A percentile compares a stretch with the other conserved stretches of the same genome.
Conservation (phyloP, 441 rosid genomes). For the Oxalis stricta region DNA sequence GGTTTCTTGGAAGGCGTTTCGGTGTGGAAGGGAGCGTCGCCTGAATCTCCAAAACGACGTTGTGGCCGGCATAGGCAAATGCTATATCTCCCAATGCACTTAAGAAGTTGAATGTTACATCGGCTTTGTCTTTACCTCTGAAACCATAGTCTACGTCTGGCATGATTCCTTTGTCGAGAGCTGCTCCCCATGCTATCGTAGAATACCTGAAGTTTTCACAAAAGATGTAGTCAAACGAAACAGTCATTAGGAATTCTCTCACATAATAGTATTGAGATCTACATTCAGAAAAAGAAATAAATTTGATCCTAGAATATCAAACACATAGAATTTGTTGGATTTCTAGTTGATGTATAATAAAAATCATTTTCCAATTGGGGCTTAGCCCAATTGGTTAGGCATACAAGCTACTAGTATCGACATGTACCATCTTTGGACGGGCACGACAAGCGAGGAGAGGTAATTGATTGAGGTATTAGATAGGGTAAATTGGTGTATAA, state of each 20-base stretch:
- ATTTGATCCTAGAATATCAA: not conserved
- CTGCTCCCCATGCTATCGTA: slow-evolving; percentile 47
- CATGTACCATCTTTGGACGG: too few species aligned
- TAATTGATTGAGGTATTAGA: too few species aligned
- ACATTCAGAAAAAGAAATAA: not conserved
- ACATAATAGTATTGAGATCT: too few species aligned
- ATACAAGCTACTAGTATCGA: too few species aligned
- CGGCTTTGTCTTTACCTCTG: slow-evolving; percentile 26
- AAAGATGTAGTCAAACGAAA: too few species aligned
- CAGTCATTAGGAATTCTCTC: too few species aligned
- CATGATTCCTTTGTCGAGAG: slow-evolving; percentile 27
- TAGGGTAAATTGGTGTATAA: too few species aligned
- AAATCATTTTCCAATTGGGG: too few species aligned
- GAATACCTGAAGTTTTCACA: slow-evolving; percentile 76
- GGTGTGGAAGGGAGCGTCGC: slow-evolving; percentile 85
- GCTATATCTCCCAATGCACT: slow-evolving; percentile 62
- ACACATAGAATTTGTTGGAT: too few species aligned
- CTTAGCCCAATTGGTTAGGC: too few species aligned
- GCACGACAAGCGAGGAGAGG: too few species aligned
- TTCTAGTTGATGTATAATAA: too few species aligned
- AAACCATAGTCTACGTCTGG: slow-evolving; percentile 43
- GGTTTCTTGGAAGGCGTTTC: slow-evolving; percentile 61
- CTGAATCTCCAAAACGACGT: slow-evolving; percentile 74
- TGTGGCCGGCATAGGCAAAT: slow-evolving; percentile 78
- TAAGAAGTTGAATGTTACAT: slow-evolving; percentile 35